Base-by-base conservation (phyloP, 805 yeast genomes). In the Dipodascus albidus region DNA sequence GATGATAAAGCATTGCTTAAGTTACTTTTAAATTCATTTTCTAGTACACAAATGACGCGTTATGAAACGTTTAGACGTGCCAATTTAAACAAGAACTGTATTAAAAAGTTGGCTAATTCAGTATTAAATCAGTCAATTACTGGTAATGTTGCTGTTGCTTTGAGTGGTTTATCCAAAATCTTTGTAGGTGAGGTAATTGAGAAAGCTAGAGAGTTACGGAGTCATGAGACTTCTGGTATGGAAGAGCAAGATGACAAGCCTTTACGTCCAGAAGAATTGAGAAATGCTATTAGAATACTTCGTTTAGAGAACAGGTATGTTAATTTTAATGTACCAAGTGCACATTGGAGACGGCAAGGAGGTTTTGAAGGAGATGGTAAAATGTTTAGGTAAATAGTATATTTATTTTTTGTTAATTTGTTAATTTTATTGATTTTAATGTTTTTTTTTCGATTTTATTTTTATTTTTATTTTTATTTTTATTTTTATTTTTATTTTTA, bases 171-270 rank as follows among this genome's bases (percentile, higher is more conserved):
- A 53, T 85, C 95, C 1, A 90, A 90, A 64, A 85, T 87, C 60
- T 83, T 87, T 64, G 77, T 89, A n/a, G 96, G 96, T 11, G 97
- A 90, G 60, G 77, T 90, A 17, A 84, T 90, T 11, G 95, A 90
- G 57, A 74, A 80, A 61, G 95, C 96, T 0, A 75, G 83, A 57
- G 84, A 80, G 52, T 80, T 86, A 1, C 90, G 87, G 63, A 72
- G 76, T 4, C 17, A 38, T 11, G 20, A 38, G 3, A 6, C 11
- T 27, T 27, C 33, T 6, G 33, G 73, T 31, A 68, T 70, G 47
- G 61, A 58, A 23, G 49, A 50, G 27, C 42, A 31, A n/a, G 53
- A 31, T n/a, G 57, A 38, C 27, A 31, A 53, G 50, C 96, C 96
- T 1, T 66, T 90, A 48, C 73, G 80, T 33, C 96, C 97, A 0